Conservation (phyloP, 2,329 filamentous ascomycete genomes). For the Aspergillus sclerotialis region DNA sequence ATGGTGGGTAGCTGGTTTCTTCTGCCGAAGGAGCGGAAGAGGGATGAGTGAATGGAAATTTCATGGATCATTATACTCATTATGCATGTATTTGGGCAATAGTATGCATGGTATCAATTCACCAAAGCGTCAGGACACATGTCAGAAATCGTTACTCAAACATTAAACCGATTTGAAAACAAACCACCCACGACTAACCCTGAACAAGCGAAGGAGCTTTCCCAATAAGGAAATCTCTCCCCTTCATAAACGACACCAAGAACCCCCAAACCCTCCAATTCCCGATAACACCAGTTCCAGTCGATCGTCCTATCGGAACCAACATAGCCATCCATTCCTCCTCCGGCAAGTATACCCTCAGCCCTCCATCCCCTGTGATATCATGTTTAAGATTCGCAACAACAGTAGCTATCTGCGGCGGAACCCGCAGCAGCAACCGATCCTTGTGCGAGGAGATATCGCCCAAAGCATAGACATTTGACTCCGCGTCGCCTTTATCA, state of each 20-base stretch:
- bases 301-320: slow-evolving; percentile 20
- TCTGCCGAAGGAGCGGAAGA: slow-evolving; percentile 46
- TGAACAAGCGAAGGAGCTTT: slow-evolving; percentile 12
- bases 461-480: slow-evolving; percentile 22
- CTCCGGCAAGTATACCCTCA: slow-evolving; percentile 16
- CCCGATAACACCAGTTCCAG: slow-evolving; percentile 24
- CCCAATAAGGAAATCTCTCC: slow-evolving; percentile 33
- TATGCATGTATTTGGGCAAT: no score
- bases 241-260: slow-evolving; percentile 39
- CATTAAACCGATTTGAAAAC: no score
- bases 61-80: no score
- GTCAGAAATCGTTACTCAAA: no score
- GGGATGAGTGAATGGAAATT: slow-evolving; percentile 35
- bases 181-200: no score
- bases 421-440: slow-evolving; percentile 19
- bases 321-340: slow-evolving; percentile 20
- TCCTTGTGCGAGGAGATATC: slow-evolving; percentile 23
- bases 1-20: slow-evolving; percentile 49
- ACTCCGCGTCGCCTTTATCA: slow-evolving; percentile 1
- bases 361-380: slow-evolving; percentile 13
- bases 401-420: slow-evolving; percentile 19
- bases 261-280: slow-evolving; percentile 32
- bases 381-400: slow-evolving; percentile 21
- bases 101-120: no score
- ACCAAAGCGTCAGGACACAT: no score